phyloP scores from a whole-genome alignment of 441 rosid species.

The Corymbia citriodora region DNA sequence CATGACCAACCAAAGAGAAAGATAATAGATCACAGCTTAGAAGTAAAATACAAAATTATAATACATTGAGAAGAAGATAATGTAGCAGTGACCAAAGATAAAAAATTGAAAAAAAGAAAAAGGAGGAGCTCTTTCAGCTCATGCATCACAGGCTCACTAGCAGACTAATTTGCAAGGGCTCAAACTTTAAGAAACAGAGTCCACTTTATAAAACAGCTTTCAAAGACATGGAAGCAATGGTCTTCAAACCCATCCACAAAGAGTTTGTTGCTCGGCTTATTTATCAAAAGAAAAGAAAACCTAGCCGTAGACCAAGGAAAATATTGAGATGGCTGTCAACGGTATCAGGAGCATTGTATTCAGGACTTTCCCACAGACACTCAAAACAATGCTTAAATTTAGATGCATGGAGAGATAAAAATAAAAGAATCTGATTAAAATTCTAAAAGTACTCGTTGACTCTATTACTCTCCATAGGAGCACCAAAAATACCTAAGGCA shows the following conservation, averaged over 20 bases:
- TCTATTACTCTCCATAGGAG: background rate
- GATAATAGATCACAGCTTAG: background rate
- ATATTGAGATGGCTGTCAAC: background rate
- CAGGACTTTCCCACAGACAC: background rate
- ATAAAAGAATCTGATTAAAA: background rate
- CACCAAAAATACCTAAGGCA: background rate
- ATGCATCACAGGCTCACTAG: background rate
- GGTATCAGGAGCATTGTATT: background rate
- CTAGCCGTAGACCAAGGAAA: background rate
- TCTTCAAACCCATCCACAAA: background rate
- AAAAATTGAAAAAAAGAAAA: background rate
- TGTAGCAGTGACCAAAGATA: background rate
- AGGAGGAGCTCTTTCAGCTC: background rate
- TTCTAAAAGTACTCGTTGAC: background rate
- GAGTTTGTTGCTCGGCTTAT: background rate
- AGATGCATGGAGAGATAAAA: background rate
- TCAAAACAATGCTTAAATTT: background rate
- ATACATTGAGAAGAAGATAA: background rate
- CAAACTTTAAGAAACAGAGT: background rate
- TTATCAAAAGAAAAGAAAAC: background rate
- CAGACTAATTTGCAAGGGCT: background rate
- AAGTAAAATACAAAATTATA: background rate
- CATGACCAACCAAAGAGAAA: background rate
- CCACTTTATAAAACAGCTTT: background rate
- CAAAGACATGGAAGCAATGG: background rate